Evolutionary conservation across 768 basidiomycete genomes (phyloP), one percentile per base, ranked within the genome.

Genomic region (Tremella fuciformis): DNA sequence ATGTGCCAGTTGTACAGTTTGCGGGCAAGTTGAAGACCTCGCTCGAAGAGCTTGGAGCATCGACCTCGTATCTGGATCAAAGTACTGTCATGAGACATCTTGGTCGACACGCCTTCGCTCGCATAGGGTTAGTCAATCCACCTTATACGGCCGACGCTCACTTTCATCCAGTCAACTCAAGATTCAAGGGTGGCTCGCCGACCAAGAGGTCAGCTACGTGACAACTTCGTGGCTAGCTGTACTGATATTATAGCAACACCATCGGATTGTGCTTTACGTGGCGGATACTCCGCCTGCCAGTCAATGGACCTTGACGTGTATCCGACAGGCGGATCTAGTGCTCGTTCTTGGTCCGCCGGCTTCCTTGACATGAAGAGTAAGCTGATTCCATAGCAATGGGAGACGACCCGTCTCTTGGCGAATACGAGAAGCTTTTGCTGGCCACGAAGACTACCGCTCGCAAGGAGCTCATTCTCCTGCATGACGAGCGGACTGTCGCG

Each of bases 371-470:
- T n/a, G 21, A 15, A 16, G 19, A 2, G 6, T n/a, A 13, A 19
- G 41, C 47, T 58, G 37, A 63, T 37, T 67, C 57, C 52, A 65
- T 94, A 53, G 92, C 90, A 8, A 88, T 93, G 84, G 93, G 89
- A 2, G 92, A 96, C 58, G 92, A 91, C 13, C 78, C 81, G 0
- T 83, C 83, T 18, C 80, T 91, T 6, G 96, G 96, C 13, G 96
- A 99, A 78, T 98, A 91, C 69, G 75, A 99, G 76, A 84, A 93
- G 53, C 80, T 98, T 2, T 78, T 99, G 19, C 81, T 97, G 41
- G 92, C 92, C 1, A 88, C 92, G 82, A 98, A 98, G 80, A 97
- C 94, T 0, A 98, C 94, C 0, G 96, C 94, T n/a, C 81, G 96
- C 55, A 98, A 98, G 77, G 96, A 99, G 74, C 84, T 99, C 24